These are phyloP conservation scores for Colletotrichum abscissum DNA, from an alignment of 2,329 filamentous ascomycete species.

Conservation along the genomic window DNA sequence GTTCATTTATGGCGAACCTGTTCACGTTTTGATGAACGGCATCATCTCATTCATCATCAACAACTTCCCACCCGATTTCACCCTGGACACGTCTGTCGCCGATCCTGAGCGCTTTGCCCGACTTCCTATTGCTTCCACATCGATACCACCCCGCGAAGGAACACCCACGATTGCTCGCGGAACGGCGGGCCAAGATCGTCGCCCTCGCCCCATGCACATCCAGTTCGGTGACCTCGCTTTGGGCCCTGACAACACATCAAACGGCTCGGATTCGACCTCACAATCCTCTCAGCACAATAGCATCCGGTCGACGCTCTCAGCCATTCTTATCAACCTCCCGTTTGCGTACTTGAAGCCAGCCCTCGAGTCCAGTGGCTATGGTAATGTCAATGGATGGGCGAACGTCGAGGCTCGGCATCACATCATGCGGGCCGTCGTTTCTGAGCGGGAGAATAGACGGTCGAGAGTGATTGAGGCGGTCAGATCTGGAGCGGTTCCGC, in stretches of 20 bases:
- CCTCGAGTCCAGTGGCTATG: conserved; percentile 70
- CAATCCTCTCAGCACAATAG: conserved; percentile 19
- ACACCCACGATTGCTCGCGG: conserved; percentile 51
- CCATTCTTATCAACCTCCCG: conserved; percentile 76
- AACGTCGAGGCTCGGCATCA: conserved; percentile 59
- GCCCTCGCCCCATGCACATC: conserved; percentile 71
- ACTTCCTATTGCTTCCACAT: conserved; percentile 57
- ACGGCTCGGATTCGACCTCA: conserved; percentile 38
- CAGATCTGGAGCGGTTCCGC: conserved; percentile 47
- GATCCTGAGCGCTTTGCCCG: conserved; percentile 53
- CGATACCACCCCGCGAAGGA: conserved; percentile 45
- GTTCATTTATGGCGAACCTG: conserved; percentile 66
- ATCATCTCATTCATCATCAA: conserved; percentile 69
- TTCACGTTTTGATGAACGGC: conserved; percentile 64
- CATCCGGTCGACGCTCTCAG: conserved; percentile 67
- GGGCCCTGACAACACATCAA: conserved; percentile 42
- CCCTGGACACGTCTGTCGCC: conserved; percentile 60
- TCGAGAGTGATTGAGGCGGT: conserved; percentile 57
- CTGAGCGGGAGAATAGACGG: conserved; percentile 69
- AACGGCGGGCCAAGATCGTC: conserved; percentile 49
- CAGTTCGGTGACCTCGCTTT: conserved; percentile 76
- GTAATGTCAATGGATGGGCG: conserved; percentile 62
- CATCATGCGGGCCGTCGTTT: conserved; percentile 61
- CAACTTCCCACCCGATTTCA: conserved; percentile 70
- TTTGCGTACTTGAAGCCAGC: conserved; percentile 74